Percentiles rank a stretch among this genome's conserved stretches.
Evolutionary conservation across 495 filamentous ascomycete genomes (phyloP).

Genomic region (Podospora bellae-mahoneyi): DNA sequence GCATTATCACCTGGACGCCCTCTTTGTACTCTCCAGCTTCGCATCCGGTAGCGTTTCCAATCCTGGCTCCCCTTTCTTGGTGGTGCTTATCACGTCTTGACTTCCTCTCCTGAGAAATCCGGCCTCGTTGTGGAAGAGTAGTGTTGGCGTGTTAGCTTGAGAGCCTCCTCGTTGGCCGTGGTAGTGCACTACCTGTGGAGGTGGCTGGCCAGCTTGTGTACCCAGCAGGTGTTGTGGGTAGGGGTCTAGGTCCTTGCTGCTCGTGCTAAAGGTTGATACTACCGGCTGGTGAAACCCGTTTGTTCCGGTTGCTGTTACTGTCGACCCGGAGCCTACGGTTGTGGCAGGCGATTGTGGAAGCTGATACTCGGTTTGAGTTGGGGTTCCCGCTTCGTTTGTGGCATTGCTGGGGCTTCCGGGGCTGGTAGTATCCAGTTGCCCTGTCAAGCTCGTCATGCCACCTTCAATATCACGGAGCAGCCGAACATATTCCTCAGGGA

Average conservation of each 20-base stretch:
- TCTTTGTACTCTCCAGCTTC: constrained; percentile 30
- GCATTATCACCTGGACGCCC: constrained; percentile 17
- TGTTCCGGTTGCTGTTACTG: constrained; percentile 12
- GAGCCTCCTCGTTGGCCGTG: constrained; percentile 57
- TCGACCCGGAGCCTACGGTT: constrained; percentile 37
- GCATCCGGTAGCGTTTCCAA: constrained; percentile 42
- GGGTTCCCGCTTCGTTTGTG: constrained; percentile 48
- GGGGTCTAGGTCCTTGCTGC: constrained; percentile 67
- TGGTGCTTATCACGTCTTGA: constrained; percentile 29
- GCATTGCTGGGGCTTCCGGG: constrained; percentile 37
- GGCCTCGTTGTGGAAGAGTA: constrained; percentile 39
- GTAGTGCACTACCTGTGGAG: constrained; percentile 61
- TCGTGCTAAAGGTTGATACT: constrained; percentile 72
- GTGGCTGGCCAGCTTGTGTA: constrained; percentile 54
- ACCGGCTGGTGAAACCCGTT: constrained; percentile 63
- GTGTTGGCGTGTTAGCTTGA: constrained; percentile 58
- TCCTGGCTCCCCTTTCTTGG: constrained; percentile 30
- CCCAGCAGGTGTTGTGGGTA: constrained; percentile 64
- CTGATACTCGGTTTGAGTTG: constrained; percentile 53
- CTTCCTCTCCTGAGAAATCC: constrained; percentile 39
- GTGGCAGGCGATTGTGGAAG: constrained; percentile 42
- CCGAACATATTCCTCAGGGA: constrained; percentile 95
- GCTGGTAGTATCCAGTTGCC: constrained; percentile 39
- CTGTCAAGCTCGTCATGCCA: constrained; percentile 52
- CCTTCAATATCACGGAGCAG: constrained; percentile 87